Conservation (phyloP, 768 basidiomycete species). For the Phylloporus sp. region DNA sequence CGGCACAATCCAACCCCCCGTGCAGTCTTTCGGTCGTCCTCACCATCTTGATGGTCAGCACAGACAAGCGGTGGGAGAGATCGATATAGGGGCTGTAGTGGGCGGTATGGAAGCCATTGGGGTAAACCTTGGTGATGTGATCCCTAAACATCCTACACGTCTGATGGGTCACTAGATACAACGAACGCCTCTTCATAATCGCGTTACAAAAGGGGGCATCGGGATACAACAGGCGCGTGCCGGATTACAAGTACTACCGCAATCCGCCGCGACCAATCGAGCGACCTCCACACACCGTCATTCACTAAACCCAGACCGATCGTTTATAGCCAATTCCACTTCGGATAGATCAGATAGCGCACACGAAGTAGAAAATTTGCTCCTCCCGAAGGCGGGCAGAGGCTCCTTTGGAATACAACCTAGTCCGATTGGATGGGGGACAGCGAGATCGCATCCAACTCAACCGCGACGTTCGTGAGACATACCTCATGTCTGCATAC, state of each 20-base stretch:
- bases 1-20: conserved; percentile 13
- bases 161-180: conserved; percentile 50
- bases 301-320: conserved; percentile 36
- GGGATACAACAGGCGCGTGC: conserved; percentile 31
- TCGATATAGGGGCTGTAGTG: conserved; percentile 53
- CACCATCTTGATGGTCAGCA: conserved; percentile 16
- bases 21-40: conserved; percentile 13
- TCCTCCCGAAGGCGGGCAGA: conserved; percentile 34
- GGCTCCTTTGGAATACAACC: conserved; percentile 16
- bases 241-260: conserved; percentile 28
- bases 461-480: conserved; percentile 27
- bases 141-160: not conserved
- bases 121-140: conserved; percentile 34
- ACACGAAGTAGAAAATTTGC: conserved; percentile 68
- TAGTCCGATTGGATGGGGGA: conserved; percentile 37
- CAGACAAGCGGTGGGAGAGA: conserved; percentile 21
- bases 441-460: conserved; percentile 21
- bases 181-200: conserved; percentile 60
- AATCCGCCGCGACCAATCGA: conserved; percentile 22
- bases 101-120: conserved; percentile 65
- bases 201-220: conserved; percentile 34
- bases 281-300: conserved; percentile 39
- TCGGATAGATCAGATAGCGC: conserved; percentile 66
- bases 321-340: conserved; percentile 41
- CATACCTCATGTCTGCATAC: not conserved